Percentiles rank a stretch among this genome's conserved stretches.
phyloP scores from a whole-genome alignment of 257 asterid genomes.

The Petrea volubilis region DNA sequence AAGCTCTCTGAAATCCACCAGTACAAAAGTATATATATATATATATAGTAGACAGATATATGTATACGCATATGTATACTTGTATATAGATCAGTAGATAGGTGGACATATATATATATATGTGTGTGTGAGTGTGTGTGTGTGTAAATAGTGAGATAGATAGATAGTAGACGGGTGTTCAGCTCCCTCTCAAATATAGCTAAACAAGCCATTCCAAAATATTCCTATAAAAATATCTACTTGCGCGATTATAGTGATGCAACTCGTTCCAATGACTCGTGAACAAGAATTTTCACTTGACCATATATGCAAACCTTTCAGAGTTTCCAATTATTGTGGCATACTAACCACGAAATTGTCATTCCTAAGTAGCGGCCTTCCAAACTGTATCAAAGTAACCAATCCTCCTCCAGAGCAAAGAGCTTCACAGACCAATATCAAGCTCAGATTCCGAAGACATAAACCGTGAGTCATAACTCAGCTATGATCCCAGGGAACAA shows the following conservation, averaged over 20 bases:
- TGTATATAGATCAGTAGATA: too few species aligned
- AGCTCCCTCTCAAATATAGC: constrained; percentile 4
- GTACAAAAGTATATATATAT: too few species aligned
- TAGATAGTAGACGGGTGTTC: neutral
- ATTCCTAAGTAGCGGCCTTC: neutral
- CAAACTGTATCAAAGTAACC: neutral
- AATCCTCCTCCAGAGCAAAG: neutral
- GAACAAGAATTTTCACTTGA: neutral
- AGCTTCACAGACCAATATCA: neutral
- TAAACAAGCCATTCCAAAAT: neutral
- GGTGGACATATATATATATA: too few species aligned
- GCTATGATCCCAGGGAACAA: too few species aligned
- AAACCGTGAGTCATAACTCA: neutral
- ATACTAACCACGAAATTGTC: neutral
- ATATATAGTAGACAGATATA: too few species aligned
- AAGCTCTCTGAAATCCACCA: too few species aligned
- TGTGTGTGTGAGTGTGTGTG: too few species aligned
- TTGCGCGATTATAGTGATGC: neutral
- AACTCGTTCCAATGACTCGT: too few species aligned
- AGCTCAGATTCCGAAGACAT: neutral
- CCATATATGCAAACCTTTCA: neutral
- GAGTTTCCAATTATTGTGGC: neutral
- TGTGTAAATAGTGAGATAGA: too few species aligned
- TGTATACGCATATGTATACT: too few species aligned
- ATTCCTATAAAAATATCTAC: neutral